Evolutionary conservation across 106 monocot species (phyloP).

Genomic region (Allium sativum): DNA sequence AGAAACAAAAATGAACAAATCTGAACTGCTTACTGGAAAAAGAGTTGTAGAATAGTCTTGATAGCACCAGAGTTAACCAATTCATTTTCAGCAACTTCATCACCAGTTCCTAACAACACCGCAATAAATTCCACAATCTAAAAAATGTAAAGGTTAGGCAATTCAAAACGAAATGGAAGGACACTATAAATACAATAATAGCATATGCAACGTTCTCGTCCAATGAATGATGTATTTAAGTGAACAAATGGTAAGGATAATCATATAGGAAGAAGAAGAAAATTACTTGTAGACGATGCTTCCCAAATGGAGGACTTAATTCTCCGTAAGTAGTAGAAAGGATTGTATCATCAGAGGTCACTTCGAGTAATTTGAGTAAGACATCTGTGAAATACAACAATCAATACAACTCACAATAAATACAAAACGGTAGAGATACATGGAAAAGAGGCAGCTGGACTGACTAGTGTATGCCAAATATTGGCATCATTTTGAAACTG

Average conservation of each 20-base stretch:
- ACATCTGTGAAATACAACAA: conserved; percentile 17
- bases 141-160: neutral
- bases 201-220: neutral
- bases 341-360: conserved; percentile 19
- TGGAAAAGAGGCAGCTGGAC: neutral
- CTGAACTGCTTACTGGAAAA: conserved; percentile 33
- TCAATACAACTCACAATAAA: neutral
- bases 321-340: conserved; percentile 46
- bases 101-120: conserved; percentile 34
- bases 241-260: no score
- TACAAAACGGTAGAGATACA: neutral
- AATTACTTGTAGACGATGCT: conserved; percentile 39
- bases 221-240: no score
- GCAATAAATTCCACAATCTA: conserved; percentile 47
- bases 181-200: neutral
- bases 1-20: conserved; percentile 2
- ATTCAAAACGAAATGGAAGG: neutral
- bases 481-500: no score
- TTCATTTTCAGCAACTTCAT: conserved; percentile 24
- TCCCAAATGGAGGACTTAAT: conserved; percentile 43
- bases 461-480: no score
- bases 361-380: conserved; percentile 27
- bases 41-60: conserved; percentile 28
- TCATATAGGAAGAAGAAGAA: neutral
- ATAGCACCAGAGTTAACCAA: conserved; percentile 32